Evolutionary conservation across 495 filamentous ascomycete species (phyloP), one percentile per base, ranked within the genome.

Genomic region (Aspergillus nanangensis): DNA sequence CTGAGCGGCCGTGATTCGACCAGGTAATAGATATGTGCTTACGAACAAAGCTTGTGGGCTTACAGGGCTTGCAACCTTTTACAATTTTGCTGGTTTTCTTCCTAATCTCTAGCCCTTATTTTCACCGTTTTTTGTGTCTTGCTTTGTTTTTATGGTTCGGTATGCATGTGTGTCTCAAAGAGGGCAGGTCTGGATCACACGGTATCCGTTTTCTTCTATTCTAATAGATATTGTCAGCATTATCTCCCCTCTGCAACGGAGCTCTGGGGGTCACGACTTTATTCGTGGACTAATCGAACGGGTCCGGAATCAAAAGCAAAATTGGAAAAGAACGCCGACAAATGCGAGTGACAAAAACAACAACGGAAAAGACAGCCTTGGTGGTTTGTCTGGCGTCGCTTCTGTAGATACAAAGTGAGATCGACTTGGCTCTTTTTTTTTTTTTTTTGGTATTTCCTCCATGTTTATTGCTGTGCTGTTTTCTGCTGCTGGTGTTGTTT

Each of bases 11-110:
- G 45, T 37, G 38, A n/a, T 50, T 55, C 42, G 48, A 31, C 34
- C 46, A 45, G 35, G 34, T 54, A 34, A 42, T 46, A 52, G 25
- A 48, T 45, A 38, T 41, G 34, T 51, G 39, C 22, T 33, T 48
- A n/a, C n/a, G n/a, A n/a, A n/a, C n/a, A n/a, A n/a, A n/a, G n/a
- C n/a, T n/a, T n/a, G n/a, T n/a, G n/a, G n/a, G n/a, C n/a, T n/a
- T n/a, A n/a, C n/a, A n/a, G n/a, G n/a, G n/a, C n/a, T n/a, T n/a
- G n/a, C n/a, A n/a, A n/a, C n/a, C n/a, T n/a, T n/a, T n/a, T n/a
- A n/a, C n/a, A n/a, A n/a, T n/a, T n/a, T n/a, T n/a, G n/a, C n/a
- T n/a, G n/a, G n/a, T n/a, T n/a, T n/a, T n/a, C n/a, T n/a, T n/a
- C n/a, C n/a, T n/a, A n/a, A n/a, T n/a, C n/a, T n/a, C n/a, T n/a